Percentiles rank a stretch among this genome's conserved stretches.
phyloP scores from a whole-genome alignment of 441 rosid genomes.

The Dalechampia spathulata region DNA sequence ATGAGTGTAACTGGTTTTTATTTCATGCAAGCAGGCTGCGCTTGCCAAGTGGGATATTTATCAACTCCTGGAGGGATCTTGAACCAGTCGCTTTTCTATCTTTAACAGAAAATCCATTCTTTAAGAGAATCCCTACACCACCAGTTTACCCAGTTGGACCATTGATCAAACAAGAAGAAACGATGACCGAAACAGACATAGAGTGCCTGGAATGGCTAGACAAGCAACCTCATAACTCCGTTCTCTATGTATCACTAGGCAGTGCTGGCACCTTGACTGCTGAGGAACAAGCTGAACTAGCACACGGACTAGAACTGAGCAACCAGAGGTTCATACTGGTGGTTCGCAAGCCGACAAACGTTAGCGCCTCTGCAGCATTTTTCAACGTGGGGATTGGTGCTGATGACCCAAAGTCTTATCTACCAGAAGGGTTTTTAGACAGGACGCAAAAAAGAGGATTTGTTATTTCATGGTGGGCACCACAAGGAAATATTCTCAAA shows the following conservation, averaged over 20 bases:
- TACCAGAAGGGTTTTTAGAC: conserved; percentile 9
- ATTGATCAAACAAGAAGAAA: conserved; percentile 23
- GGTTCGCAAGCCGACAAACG: conserved; percentile 13
- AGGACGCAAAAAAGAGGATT: conserved; percentile 24
- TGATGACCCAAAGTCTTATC: conserved; percentile 22
- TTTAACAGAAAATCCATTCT: conserved; percentile 24
- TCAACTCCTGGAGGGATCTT: conserved; percentile 38
- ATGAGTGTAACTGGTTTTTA: conserved; percentile 24
- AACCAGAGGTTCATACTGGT: conserved; percentile 51
- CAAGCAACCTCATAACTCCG: conserved; percentile 41
- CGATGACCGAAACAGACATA: background rate
- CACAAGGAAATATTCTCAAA: conserved; percentile 38
- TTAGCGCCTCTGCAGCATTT: conserved; percentile 6
- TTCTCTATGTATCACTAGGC: conserved; percentile 48
- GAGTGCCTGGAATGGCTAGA: conserved; percentile 35
- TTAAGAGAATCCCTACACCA: conserved; percentile 21
- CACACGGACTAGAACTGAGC: conserved; percentile 53
- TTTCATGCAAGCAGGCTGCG: conserved; percentile 13
- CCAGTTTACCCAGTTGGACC: conserved; percentile 58
- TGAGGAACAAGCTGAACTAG: conserved; percentile 40
- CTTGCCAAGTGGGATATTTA: conserved; percentile 27
- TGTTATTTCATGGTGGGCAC: conserved; percentile 41
- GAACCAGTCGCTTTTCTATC: conserved; percentile 26
- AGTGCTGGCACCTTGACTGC: conserved; percentile 55
- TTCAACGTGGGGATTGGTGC: conserved; percentile 15